Conservation (phyloP, 352 stramenopile species). For the Pythium scleroteichum region DNA sequence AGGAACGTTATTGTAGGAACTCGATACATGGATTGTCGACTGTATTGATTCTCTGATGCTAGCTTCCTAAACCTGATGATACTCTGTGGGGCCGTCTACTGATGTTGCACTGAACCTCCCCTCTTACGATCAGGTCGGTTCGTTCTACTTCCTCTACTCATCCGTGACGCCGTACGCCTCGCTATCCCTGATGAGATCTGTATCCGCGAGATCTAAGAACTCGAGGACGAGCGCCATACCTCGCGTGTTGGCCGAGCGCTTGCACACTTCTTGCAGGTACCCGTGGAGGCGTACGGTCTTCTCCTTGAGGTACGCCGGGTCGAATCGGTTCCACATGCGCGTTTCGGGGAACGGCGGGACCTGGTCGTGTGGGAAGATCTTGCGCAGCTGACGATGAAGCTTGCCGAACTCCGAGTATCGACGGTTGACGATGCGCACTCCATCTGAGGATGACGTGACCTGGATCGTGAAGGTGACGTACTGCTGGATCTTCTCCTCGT, state of each 20-base stretch:
- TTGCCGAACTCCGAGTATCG: conserved; percentile 80
- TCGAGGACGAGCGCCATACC: conserved; percentile 62
- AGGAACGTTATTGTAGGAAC: too few relatives aligned
- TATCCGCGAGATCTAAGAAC: conserved; percentile 52
- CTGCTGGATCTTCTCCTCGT: conserved; percentile 72
- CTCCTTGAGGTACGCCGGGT: conserved; percentile 78
- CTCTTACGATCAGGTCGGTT: neutral
- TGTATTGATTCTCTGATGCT: too few relatives aligned
- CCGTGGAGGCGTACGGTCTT: conserved; percentile 71
- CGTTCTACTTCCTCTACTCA: conserved; percentile 2
- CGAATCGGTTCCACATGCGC: conserved; percentile 85
- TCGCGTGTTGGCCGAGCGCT: conserved; percentile 70
- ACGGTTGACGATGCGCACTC: conserved; percentile 71
- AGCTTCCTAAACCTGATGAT: too few relatives aligned
- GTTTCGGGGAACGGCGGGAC: conserved; percentile 67
- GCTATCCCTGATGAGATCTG: conserved; percentile 20
- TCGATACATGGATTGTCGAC: too few relatives aligned
- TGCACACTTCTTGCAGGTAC: conserved; percentile 75
- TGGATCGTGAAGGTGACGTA: conserved; percentile 83
- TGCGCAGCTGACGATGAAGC: conserved; percentile 71
- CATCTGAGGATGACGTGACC: conserved; percentile 62
- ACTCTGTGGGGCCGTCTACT: too few relatives aligned
- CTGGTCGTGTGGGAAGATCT: conserved; percentile 80
- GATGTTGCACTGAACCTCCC: too few relatives aligned
- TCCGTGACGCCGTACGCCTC: conserved; percentile 10